Evolutionary conservation across 805 yeast species (phyloP).

Genomic region (Candida multigemmis): DNA sequence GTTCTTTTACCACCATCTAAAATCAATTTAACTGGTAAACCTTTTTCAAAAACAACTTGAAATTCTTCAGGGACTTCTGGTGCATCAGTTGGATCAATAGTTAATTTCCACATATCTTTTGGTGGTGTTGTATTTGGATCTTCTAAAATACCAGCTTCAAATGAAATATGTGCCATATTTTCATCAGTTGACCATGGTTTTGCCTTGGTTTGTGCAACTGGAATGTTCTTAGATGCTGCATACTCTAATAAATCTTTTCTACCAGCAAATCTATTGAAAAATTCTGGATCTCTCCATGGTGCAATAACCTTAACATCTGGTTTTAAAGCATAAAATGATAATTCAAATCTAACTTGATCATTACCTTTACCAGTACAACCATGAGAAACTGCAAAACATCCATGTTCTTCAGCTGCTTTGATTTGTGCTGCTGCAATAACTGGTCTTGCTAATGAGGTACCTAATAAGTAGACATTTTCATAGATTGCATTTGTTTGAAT

Average conservation of each 20-base stretch:
- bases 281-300: conserved; percentile 98
- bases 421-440: conserved; percentile 98
- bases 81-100: conserved; percentile 92
- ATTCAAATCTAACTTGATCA: conserved; percentile 97
- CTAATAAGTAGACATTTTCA: conserved; percentile 93
- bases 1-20: conserved; percentile 51
- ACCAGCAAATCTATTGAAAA: conserved; percentile 94
- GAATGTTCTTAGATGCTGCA: conserved; percentile 86
- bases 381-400: conserved; percentile 97
- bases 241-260: conserved; percentile 93
- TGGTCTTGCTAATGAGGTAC: conserved; percentile 98
- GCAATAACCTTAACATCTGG: conserved; percentile 96
- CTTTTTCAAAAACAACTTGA: conserved; percentile 72
- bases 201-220: conserved; percentile 94
- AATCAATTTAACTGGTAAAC: conserved; percentile 76
- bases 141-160: conserved; percentile 98
- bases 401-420: conserved; percentile 92
- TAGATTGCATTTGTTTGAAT: conserved; percentile 96
- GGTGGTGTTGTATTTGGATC: conserved; percentile 99
- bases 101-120: conserved; percentile 99
- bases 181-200: conserved; percentile 99
- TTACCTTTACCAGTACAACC: conserved; percentile 99
- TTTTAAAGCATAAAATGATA: conserved; percentile 93
- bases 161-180: conserved; percentile 97
- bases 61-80: conserved; percentile 90